Evolutionary conservation across 495 filamentous ascomycete genomes (phyloP), one percentile per base, ranked within the genome.

Genomic region (Neurospora sublineolata): DNA sequence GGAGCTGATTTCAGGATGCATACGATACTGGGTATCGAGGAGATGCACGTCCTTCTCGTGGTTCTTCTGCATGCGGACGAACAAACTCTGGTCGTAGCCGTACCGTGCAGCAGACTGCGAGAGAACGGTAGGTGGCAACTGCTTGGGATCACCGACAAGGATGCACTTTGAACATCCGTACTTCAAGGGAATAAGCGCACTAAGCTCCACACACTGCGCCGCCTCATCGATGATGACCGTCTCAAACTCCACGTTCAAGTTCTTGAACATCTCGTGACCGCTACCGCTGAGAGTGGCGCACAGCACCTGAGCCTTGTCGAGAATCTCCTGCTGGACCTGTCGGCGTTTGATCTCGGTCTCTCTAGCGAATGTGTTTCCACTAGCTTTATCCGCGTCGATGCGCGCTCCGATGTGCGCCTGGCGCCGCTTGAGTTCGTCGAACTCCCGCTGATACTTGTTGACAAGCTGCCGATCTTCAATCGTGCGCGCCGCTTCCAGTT

Each of bases 201-300:
- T 97, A 79, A 99, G 85, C 82, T 99, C 95, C 74, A 99, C 95
- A 72, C 93, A 99, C 84, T 99, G 95, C 23, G 95, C 95, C 3
- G 95, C 95, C 84, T 99, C 95, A 76, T 99, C 95, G 76, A 99
- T 97, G 76, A 99, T 91, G 73, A 99, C 95, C 0, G 95, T 97
- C 81, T 99, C 95, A 74, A 99, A 98, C 79, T 98, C 95, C 69
- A 98, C 93, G 75, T 92, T 94, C 68, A 98, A 81, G 75, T 89
- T 90, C 81, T 94, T 93, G 83, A 99, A 97, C 90, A 99, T 97
- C 68, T 99, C 96, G 75, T 98, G 96, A 18, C 95, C 95, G 81
- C 91, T 94, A 70, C 94, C 95, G 78, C 93, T 97, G 69, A 99
- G 89, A 0, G 95, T 99, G 30, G 95, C 92, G 79, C 95, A 99